Evolutionary conservation across 768 basidiomycete genomes (phyloP), one percentile per base, ranked within the genome.

Genomic region (Collybiopsis confluens): DNA sequence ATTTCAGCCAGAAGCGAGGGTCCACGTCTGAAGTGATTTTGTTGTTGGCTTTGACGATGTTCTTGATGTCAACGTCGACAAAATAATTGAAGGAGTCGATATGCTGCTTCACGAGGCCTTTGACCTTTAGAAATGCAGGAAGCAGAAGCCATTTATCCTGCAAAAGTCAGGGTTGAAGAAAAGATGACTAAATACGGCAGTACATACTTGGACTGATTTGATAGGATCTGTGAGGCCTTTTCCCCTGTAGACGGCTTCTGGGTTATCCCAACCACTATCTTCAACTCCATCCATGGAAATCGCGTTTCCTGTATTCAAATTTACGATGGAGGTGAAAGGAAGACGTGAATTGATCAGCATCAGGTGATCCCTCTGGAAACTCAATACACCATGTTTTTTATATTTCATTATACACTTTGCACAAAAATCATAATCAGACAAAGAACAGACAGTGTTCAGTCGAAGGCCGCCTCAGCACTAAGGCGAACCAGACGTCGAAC

Each of bases 11-110:
- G 71, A 98, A 97, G 26, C 88, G 83, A 8, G 95, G 97, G 70
- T 98, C 94, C 58, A 98, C 91, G 62, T 99, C 97, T 16, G 94
- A 97, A 3, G 91, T 94, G 64, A 96, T 86, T 66, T 92, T 92
- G 72, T 85, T 87, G 66, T 96, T 95, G 5, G 92, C 92, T 59
- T 85, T 89, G 55, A 98, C 85, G 62, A 99, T 97, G 61, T 94
- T 96, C 69, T 94, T 95, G 66, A 99, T 90, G 65, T 98, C 97
- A 40, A 90, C 86, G 62, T 98, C 91, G 65, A 98, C 93, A 65
- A 99, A 98, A 70, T 96, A 95, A 73, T 98, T 98, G 83, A 93
- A 98, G 7, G 93, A 97, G 69, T 98, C 97, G 61, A 98, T 90
- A 66, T 99, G 97, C 66, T 98, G 97, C 73, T 98, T 98, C 57